phyloP scores from a whole-genome alignment of 495 filamentous ascomycete genomes.

The Talaromyces borbonicus region DNA sequence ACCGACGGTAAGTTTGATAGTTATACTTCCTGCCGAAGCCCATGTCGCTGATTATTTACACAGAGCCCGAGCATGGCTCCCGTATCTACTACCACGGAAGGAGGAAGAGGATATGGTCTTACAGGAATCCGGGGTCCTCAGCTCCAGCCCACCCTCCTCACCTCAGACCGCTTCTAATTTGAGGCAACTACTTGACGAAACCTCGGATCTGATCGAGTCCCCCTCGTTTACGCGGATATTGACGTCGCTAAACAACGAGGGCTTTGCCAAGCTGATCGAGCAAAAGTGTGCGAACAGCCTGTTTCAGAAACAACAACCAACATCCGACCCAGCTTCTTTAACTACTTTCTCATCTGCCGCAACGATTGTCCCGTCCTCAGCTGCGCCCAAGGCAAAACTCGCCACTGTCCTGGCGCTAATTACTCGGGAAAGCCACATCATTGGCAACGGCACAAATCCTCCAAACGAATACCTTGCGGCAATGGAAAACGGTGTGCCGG shows the following conservation, averaged over 20 bases:
- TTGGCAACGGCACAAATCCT: conserved; percentile 61
- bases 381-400: conserved; percentile 57
- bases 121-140: conserved; percentile 67
- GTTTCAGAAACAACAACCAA: conserved; percentile 50
- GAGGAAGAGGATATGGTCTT: conserved; percentile 75
- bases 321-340: conserved; percentile 29
- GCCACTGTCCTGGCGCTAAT: conserved; percentile 82
- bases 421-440: conserved; percentile 77
- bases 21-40: not conserved
- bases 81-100: conserved; percentile 68
- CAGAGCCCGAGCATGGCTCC: conserved; percentile 59
- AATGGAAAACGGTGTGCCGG: conserved; percentile 66
- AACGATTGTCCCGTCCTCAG: conserved; percentile 29
- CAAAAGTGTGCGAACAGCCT: conserved; percentile 65
- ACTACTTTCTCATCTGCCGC: conserved; percentile 31
- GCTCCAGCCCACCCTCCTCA: conserved; percentile 35
- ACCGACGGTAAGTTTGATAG: conserved; percentile 42
- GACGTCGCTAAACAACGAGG: conserved; percentile 75
- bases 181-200: conserved; percentile 88
- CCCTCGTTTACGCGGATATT: conserved; percentile 77
- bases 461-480: conserved; percentile 78
- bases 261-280: conserved; percentile 73
- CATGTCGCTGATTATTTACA: conserved; percentile 9
- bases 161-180: conserved; percentile 46
- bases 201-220: conserved; percentile 89